Percentiles rank a stretch among this genome's conserved stretches.
These are phyloP conservation scores for Gaeumannomyces tritici DNA, from an alignment of 2,329 filamentous ascomycete genomes.

Conservation along the genomic window DNA sequence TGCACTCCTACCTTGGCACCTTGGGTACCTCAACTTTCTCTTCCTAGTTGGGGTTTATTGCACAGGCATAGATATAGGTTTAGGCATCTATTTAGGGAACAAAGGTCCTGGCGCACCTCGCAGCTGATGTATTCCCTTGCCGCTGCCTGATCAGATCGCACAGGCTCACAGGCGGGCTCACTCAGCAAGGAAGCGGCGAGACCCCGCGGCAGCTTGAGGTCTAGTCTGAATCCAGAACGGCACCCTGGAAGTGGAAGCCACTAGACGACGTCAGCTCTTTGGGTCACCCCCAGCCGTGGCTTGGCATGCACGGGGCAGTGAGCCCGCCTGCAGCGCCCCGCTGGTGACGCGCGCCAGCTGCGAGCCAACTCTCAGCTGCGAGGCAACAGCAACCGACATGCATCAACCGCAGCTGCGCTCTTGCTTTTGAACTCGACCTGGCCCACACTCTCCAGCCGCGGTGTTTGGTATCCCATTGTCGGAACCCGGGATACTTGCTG, in stretches of 20 bases:
- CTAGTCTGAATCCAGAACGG: background rate
- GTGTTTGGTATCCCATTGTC: background rate
- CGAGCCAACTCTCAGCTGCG: background rate
- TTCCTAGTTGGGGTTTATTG: no score
- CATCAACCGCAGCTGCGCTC: background rate
- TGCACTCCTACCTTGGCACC: no score
- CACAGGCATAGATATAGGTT: no score
- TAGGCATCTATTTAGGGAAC: no score
- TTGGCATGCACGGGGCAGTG: background rate
- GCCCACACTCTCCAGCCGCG: background rate
- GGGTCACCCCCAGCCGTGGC: background rate
- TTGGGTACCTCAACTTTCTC: no score
- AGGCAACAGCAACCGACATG: background rate
- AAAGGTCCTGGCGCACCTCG: no score
- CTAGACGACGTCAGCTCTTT: background rate
- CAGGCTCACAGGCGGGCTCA: no score
- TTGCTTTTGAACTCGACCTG: background rate
- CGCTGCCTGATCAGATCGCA: no score
- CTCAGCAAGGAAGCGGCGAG: no score
- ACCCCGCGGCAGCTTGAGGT: no score
- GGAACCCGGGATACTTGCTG: no score
- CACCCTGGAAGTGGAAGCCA: background rate
- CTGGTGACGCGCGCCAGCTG: background rate
- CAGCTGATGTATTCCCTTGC: no score
- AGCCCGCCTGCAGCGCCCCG: background rate